These are phyloP conservation scores for Diversispora epigaea DNA, from an alignment of 192 early-diverging fungal species.

Conservation along the genomic window DNA sequence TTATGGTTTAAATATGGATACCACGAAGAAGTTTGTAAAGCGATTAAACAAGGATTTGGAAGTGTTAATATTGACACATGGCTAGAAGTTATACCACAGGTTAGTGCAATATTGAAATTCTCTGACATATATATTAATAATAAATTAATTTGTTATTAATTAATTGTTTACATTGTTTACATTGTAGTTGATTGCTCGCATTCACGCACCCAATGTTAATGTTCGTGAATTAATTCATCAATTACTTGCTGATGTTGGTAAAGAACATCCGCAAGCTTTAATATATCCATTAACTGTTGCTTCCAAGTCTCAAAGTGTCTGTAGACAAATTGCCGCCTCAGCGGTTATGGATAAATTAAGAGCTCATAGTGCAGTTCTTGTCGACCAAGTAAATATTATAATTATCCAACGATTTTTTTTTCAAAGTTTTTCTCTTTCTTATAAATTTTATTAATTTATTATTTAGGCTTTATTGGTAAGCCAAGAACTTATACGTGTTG, in stretches of 20 bases:
- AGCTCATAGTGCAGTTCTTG: constrained; percentile 75
- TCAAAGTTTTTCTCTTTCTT: background rate
- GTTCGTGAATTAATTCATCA: constrained; percentile 86
- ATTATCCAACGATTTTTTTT: background rate
- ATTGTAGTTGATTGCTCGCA: constrained; percentile 78
- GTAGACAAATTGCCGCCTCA: constrained; percentile 75
- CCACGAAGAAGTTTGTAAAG: constrained; percentile 77
- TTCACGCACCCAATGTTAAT: constrained; percentile 74
- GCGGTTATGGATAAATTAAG: constrained; percentile 92
- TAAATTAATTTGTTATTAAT: background rate
- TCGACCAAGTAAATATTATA: constrained; percentile 68
- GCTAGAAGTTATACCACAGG: constrained; percentile 97
- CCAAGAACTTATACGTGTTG: constrained; percentile 95
- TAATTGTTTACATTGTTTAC: background rate
- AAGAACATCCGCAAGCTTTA: constrained; percentile 94
- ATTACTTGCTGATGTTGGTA: constrained; percentile 85
- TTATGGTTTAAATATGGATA: constrained; percentile 96
- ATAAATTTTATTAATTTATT: background rate
- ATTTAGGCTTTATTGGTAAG: constrained; percentile 83
- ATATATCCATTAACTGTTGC: constrained; percentile 96
- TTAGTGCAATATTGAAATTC: background rate
- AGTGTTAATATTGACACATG: constrained; percentile 88
- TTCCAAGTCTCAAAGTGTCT: constrained; percentile 80
- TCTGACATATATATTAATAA: background rate
- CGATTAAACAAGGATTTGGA: constrained; percentile 79